Base-by-base conservation (phyloP, 495 filamentous ascomycete species). In the Xylaria telfairii region DNA sequence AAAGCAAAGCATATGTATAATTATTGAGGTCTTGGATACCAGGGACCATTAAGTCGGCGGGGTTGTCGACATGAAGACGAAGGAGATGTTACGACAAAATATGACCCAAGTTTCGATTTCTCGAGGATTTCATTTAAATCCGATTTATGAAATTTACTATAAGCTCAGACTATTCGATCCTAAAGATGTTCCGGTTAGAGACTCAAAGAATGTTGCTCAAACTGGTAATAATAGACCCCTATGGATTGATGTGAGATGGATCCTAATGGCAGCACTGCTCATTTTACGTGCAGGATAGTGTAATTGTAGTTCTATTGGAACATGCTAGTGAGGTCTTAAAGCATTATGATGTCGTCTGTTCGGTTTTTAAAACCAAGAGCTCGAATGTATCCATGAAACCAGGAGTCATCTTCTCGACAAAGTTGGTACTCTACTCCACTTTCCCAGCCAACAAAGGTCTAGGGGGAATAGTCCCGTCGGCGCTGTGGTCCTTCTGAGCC, bases 391-490 rank as follows among this genome's bases (percentile, higher is more conserved):
- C 5, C 9, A 24, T 21, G 1, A n/a, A 24, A 49, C 3, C 1
- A 6, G 1, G 7, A 8, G 0, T 2, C 24, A 4, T n/a, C 8
- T 49, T 6, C 46, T 0, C 46, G 0, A 7, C 8, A 5, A 49
- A 49, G 46, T 1, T 49, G 0, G 46, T 24, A n/a, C 7, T 49
- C 5, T 7, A 49, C n/a, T 49, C 24, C n/a, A 3, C 57, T 32
- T 61, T 41, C 57, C 57, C 34, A 61, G 30, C 57, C 57, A 39
- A 21, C 17, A 30, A 30, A 61, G 32, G 57, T 61, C 57, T 32
- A 61, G 4, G 17, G 6, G 4, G 32, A 32, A 41, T 4, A 39
- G 26, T 37, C 21, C 1, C 41, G 24, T 21, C 19, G 57, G n/a
- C 34, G 57, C 57, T 32, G 34, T n/a, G 7, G 7, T 49, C n/a